Conservation (phyloP, 2,329 filamentous ascomycete genomes). For the Emmonsiellopsis sp. region DNA sequence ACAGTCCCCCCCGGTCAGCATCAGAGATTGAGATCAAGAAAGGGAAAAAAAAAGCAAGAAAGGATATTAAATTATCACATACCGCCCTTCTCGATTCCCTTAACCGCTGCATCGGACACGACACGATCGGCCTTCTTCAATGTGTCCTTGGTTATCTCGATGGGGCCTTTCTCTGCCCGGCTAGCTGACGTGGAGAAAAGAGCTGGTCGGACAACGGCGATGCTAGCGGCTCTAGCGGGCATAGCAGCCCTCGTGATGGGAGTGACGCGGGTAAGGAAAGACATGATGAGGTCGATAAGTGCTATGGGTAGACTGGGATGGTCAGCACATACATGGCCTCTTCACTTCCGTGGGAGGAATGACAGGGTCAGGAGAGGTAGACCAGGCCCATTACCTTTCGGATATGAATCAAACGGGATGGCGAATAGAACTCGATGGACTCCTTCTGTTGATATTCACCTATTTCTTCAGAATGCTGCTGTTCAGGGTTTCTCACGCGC, state of each 20-base stretch:
- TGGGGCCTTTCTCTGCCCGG: slow-evolving; percentile 39
- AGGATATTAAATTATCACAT: slow-evolving; percentile 22
- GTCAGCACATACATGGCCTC: too few species aligned
- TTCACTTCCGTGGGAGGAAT: too few species aligned
- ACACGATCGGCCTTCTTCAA: slow-evolving; percentile 48
- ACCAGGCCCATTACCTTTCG: too few species aligned
- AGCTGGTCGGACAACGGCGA: slow-evolving; percentile 13
- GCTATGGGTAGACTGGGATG: too few species aligned
- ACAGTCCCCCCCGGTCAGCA: slow-evolving; percentile 2
- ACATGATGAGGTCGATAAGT: slow-evolving; percentile 15
- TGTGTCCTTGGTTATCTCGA: slow-evolving; percentile 49
- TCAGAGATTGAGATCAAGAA: background rate
- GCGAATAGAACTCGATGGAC: too few species aligned
- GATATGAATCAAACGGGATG: too few species aligned
- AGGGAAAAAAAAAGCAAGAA: background rate
- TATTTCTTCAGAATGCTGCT: too few species aligned
- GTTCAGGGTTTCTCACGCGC: too few species aligned
- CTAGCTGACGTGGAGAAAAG: slow-evolving; percentile 44
- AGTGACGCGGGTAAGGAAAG: slow-evolving; percentile 25
- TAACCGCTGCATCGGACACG: slow-evolving; percentile 47
- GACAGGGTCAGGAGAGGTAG: too few species aligned
- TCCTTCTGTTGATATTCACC: too few species aligned
- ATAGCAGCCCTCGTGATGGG: slow-evolving; percentile 18
- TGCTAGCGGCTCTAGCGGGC: slow-evolving; percentile 7
- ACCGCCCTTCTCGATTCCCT: slow-evolving; percentile 55